Evolutionary conservation across 139 green algal species (phyloP).

Genomic region (Chlamydomonas sp.): DNA sequence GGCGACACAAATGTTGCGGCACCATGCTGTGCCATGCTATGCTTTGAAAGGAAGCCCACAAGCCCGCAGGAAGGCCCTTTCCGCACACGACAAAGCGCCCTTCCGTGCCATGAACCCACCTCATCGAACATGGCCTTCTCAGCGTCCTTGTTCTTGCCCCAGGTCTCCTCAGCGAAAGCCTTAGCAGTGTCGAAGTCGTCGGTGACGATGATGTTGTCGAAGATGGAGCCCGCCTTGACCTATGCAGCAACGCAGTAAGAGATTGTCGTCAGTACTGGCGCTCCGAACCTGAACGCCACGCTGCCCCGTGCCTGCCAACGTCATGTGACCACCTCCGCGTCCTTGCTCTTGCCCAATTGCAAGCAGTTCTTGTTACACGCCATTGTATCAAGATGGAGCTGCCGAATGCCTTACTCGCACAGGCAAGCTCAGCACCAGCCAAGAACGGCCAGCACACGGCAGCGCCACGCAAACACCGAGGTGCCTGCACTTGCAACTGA

Average conservation of each 20-base stretch:
- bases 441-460: too few relatives aligned
- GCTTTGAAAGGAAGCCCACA: not conserved
- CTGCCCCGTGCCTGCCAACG: not conserved
- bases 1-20: not conserved
- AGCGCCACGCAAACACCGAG: too few relatives aligned
- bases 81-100: not conserved
- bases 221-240: constrained; percentile 91
- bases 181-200: constrained; percentile 78
- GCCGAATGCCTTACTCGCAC: too few relatives aligned
- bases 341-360: too few relatives aligned
- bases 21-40: not conserved
- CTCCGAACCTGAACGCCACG: not conserved
- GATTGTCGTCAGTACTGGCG: not conserved
- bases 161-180: constrained; percentile 83
- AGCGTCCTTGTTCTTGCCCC: constrained; percentile 75
- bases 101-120: constrained; percentile 14
- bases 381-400: too few relatives aligned
- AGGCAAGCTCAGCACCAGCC: too few relatives aligned
- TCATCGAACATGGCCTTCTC: constrained; percentile 80
- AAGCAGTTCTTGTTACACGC: too few relatives aligned
- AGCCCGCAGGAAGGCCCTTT: not conserved
- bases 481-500: too few relatives aligned
- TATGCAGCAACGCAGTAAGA: constrained; percentile 7
- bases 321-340: too few relatives aligned
- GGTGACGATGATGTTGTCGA: constrained; percentile 93